Evolutionary conservation across 2,329 filamentous ascomycete genomes (phyloP), one percentile per base, ranked within the genome.

Genomic region (Nigrograna mackinnonii): DNA sequence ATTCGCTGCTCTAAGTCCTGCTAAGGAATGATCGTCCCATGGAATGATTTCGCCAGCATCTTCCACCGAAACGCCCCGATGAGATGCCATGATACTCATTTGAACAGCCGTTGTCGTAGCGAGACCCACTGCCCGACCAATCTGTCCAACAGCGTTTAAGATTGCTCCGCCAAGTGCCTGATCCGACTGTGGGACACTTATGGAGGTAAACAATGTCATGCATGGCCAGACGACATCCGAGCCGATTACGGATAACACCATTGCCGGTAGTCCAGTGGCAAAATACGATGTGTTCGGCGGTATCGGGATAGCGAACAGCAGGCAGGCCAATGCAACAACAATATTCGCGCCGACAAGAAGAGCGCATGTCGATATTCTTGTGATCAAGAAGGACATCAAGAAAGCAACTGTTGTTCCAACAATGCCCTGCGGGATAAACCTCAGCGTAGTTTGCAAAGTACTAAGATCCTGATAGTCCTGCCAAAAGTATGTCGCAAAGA

Each of bases 401-500:
- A 78, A 69, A 12, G 79, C 79, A 2, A 79, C 78, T 17, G 79
- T 46, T 11, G 78, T 58, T 7, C 84, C 84, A 12, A 70, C 70
- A 0, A 82, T 70, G 18, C 83, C 84, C 0, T 81, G 83, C 0
- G 84, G 83, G n/a, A 87, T 73, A 58, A 86, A 87, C 5, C 83
- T 80, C 11, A 87, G 62, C 6, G 82, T 85, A 0, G 84, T 86
- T 48, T 85, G 77, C 17, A 86, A 65, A 0, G 82, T 70, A 1
- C 72, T 74, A 3, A 82, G 72, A 1, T 74, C 77, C 55, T 83
- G 82, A 57, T 79, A 86, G 47, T 83, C 76, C 62, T 87, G 84
- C 65, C 79, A 87, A 66, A 80, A 84, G 63, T 83, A 87, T 9
- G 84, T 87, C 2, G 81, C 77, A 53, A 79, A 86, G 41, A 86